A percentile compares a stretch with the other conserved stretches of the same genome.
Conservation (phyloP, 2,329 filamentous ascomycete species). For the Cytospora schulzeri region DNA sequence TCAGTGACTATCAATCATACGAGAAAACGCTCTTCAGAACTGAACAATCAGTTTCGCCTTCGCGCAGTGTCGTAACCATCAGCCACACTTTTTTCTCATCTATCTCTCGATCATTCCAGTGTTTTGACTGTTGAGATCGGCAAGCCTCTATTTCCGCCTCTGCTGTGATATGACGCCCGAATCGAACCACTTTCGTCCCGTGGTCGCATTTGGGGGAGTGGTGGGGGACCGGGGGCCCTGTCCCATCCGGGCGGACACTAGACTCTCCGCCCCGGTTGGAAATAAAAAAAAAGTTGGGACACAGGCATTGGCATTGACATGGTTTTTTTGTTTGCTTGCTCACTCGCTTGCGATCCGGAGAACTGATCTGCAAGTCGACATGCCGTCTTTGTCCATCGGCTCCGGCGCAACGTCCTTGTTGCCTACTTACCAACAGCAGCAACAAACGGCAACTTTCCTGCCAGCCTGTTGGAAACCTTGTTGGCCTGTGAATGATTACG, state of each 20-base stretch:
- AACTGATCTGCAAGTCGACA: no score
- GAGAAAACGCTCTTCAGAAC: not conserved
- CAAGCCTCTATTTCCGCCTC: constrained; percentile 22
- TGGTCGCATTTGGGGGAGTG: constrained; percentile 11
- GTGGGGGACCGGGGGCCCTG: not conserved
- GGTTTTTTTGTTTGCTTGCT: no score
- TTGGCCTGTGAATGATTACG: no score
- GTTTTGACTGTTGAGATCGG: constrained; percentile 15
- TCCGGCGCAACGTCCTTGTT: not conserved
- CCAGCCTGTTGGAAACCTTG: not conserved
- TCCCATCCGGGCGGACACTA: constrained; percentile 1
- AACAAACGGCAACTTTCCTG: not conserved
- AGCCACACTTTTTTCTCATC: not conserved
- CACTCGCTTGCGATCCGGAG: not conserved
- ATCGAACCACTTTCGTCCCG: constrained; percentile 25
- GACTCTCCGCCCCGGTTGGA: not conserved
- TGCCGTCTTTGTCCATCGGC: not conserved
- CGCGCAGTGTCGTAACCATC: constrained; percentile 5
- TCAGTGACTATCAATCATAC: constrained; percentile 15
- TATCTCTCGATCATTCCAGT: not conserved
- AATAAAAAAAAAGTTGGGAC: not conserved
- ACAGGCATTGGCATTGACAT: no score
- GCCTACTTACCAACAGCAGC: not conserved
- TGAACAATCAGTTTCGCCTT: not conserved
- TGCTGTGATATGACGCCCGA: constrained; percentile 21